These are phyloP conservation scores for Endogone sp. DNA, from an alignment of 192 early-diverging fungal genomes.

Conservation along the genomic window DNA sequence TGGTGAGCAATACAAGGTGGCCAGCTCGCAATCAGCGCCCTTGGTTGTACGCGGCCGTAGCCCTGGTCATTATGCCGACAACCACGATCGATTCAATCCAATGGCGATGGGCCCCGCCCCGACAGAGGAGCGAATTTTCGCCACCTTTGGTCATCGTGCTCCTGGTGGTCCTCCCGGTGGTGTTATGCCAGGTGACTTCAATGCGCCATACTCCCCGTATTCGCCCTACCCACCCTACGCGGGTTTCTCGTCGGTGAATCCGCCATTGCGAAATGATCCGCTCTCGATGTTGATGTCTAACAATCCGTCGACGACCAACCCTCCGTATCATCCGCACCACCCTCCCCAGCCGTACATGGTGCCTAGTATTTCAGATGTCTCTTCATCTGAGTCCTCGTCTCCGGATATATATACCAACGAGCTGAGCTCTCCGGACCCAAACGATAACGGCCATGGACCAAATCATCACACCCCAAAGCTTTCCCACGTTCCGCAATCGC, in stretches of 20 bases:
- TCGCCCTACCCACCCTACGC: not conserved
- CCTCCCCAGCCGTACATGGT: slow-evolving; percentile 34
- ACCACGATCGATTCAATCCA: slow-evolving; percentile 34
- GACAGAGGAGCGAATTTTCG: slow-evolving; percentile 16
- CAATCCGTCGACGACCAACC: slow-evolving; percentile 12
- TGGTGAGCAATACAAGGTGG: slow-evolving; percentile 56
- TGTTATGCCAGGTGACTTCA: slow-evolving; percentile 18
- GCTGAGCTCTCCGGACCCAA: slow-evolving; percentile 10
- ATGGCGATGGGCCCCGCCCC: slow-evolving; percentile 19
- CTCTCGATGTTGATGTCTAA: slow-evolving; percentile 13
- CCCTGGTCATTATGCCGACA: slow-evolving; percentile 90
- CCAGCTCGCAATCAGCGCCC: slow-evolving; percentile 68
- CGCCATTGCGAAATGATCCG: not conserved
- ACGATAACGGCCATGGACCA: not conserved
- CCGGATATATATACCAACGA: slow-evolving; percentile 26
- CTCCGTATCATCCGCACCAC: slow-evolving; percentile 16
- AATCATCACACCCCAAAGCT: slow-evolving; percentile 15
- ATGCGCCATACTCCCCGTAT: slow-evolving; percentile 1
- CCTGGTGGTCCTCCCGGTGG: slow-evolving; percentile 9
- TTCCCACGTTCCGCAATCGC: slow-evolving; percentile 4
- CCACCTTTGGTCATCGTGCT: slow-evolving; percentile 1
- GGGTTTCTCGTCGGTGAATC: not conserved
- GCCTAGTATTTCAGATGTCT: slow-evolving; percentile 31
- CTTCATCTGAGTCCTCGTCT: slow-evolving; percentile 29
- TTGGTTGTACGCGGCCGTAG: slow-evolving; percentile 91